Percentiles rank a stretch among this genome's conserved stretches.
Evolutionary conservation across 2,329 filamentous ascomycete genomes (phyloP).

Genomic region (Coniochaeta sp.): DNA sequence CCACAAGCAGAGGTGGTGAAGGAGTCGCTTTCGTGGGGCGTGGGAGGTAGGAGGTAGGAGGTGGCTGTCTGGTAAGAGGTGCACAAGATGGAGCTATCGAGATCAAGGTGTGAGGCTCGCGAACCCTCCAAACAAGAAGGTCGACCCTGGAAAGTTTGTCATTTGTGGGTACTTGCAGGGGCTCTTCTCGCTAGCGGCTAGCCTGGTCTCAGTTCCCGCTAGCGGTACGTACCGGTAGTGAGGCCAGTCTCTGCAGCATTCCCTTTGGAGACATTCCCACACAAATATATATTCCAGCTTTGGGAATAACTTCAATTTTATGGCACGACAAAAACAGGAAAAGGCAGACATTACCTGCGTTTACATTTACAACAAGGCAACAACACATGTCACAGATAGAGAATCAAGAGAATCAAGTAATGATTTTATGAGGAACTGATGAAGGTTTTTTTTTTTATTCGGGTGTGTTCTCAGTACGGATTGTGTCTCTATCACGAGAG

Average conservation of each 20-base stretch:
- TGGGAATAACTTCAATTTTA: background rate
- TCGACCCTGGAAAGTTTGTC: conserved; percentile 4
- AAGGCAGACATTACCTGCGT: too few relatives aligned
- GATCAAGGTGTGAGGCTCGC: background rate
- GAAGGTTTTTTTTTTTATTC: conserved; percentile 8
- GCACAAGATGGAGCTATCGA: background rate
- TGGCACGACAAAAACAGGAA: too few relatives aligned
- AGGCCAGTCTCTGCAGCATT: background rate
- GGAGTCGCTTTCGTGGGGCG: background rate
- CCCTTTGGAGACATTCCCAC: too few relatives aligned
- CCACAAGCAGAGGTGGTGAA: conserved; percentile 9
- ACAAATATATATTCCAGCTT: background rate
- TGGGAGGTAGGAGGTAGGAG: background rate
- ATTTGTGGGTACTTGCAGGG: background rate
- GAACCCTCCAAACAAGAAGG: background rate
- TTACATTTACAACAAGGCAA: too few relatives aligned
- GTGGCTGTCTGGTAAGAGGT: background rate
- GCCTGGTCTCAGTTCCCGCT: background rate
- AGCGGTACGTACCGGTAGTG: background rate
- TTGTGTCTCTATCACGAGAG: conserved; percentile 13
- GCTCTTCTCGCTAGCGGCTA: background rate
- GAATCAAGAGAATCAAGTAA: background rate
- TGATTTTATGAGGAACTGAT: background rate
- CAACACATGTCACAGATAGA: background rate
- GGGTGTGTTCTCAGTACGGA: conserved; percentile 15